A percentile compares a stretch with the other conserved stretches of the same genome.
Conservation (phyloP, 2,329 filamentous ascomycete species). For the Pyrenophora seminiperda region DNA sequence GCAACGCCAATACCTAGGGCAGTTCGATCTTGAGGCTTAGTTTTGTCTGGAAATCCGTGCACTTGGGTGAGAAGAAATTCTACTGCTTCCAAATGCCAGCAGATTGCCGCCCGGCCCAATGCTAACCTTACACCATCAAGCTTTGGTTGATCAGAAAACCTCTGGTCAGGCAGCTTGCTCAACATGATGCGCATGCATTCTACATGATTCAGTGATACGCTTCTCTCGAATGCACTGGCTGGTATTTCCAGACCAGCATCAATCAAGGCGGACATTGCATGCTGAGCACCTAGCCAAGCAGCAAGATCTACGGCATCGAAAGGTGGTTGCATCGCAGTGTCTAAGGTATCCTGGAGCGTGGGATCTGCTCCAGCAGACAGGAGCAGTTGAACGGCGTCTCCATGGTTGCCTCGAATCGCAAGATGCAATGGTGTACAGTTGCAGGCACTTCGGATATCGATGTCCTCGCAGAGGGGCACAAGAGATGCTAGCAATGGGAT, state of each 20-base stretch:
- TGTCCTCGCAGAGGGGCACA: background rate
- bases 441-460: background rate
- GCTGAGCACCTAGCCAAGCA: background rate
- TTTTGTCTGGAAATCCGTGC: background rate
- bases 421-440: slow-evolving; percentile 8
- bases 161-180: too few relatives aligned
- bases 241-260: background rate
- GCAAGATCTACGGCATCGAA: background rate
- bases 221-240: too few relatives aligned
- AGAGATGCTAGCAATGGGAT: background rate
- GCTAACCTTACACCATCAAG: background rate
- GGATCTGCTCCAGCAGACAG: slow-evolving; percentile 7
- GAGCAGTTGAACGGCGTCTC: slow-evolving; percentile 8
- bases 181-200: background rate
- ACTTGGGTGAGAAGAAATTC: background rate
- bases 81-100: background rate
- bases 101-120: too few relatives aligned
- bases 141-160: slow-evolving; percentile 2
- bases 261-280: background rate
- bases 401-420: slow-evolving; percentile 8
- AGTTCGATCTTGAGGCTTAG: background rate
- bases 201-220: background rate
- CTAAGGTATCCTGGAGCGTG: background rate
- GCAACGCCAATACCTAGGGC: background rate
- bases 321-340: background rate